Evolutionary conservation across 164 flowering plant genomes (phyloP), one percentile per base, ranked within the genome.

Genomic region (Buxus sempervirens): DNA sequence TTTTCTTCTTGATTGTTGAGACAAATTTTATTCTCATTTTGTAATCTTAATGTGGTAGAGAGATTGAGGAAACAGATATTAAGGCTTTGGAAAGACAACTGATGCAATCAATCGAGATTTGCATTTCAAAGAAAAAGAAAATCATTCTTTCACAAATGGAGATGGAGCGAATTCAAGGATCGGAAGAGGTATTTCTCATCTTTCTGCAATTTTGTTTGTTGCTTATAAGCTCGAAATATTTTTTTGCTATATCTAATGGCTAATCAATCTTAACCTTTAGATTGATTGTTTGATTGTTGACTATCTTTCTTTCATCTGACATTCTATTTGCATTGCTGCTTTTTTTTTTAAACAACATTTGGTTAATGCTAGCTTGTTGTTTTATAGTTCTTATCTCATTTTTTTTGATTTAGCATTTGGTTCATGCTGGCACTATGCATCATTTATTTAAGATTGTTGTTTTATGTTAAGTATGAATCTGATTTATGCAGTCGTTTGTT

Each of bases 51-150:
- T 66, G 54, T 74, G 53, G n/a, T 58, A 92, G 99, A 79, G 99
- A 92, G 77, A 95, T 92, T 72, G 99, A 89, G 66, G 98, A 90
- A 82, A 59, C 89, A 41, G 98, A 90, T 64, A 85, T 95, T 73
- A 92, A 87, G 82, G 85, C 84, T 42, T 75, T 92, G 83, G 97
- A 95, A 76, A 86, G 97, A 74, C 99, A 92, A 63, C 76, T 95
- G 32, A 89, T 95, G 94, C 99, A 95, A 69, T 90, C 98, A 25
- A 84, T 95, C 58, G 99, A 95, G 79, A 89, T 89, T 67, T 88
- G 96, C 65, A 78, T 89, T 42, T 63, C 84, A 55, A 95, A 95
- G 93, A 92, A 95, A 75, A 95, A 95, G 93, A 92, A 83, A 76
- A 92, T 95, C 58, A 83, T 92, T 64, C 88, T 95, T 71, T 73